A percentile compares a stretch with the other conserved stretches of the same genome.
Conservation (phyloP, 139 green algal genomes). For the Volvox reticuliferus region DNA sequence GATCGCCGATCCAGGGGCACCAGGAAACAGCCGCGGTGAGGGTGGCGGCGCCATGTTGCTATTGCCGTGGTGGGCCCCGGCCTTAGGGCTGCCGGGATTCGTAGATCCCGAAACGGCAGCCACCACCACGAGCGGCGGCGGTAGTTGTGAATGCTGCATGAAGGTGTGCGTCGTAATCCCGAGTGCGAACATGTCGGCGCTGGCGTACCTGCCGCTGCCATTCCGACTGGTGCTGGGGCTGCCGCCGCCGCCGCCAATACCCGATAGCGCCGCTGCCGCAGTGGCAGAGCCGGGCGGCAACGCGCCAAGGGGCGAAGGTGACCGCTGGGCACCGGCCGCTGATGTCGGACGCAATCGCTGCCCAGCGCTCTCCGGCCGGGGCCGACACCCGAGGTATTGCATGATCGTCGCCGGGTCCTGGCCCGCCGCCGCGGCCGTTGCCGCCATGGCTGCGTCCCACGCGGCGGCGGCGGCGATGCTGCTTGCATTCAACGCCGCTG, state of each 20-base stretch:
- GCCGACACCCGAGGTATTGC: not conserved
- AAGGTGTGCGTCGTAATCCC: not conserved
- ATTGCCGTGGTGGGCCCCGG: not conserved
- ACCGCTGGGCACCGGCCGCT: not conserved
- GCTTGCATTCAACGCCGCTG: not conserved
- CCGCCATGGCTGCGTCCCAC: constrained; percentile 19
- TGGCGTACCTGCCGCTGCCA: not conserved
- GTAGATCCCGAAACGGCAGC: not conserved
- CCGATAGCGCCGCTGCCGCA: not conserved
- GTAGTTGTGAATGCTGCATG: not conserved
- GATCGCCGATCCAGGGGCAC: not conserved
- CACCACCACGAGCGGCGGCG: not conserved
- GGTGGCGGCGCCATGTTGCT: not conserved
- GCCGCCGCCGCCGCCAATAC: not conserved
- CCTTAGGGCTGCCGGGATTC: not conserved
- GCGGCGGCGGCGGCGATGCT: constrained; percentile 2
- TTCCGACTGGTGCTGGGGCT: not conserved
- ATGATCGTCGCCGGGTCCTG: not conserved
- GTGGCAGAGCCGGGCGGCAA: not conserved
- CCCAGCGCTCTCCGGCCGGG: constrained; percentile 15
- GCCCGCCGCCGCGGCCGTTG: constrained; percentile 4
- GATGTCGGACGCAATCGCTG: constrained; percentile 12
- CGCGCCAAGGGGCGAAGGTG: constrained; percentile 14
- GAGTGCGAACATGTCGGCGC: not conserved
- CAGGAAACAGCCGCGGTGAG: not conserved